A percentile compares a stretch with the other conserved stretches of the same genome.
Conservation (phyloP, 208 protist genomes). For the Leishmania amazonensis region DNA sequence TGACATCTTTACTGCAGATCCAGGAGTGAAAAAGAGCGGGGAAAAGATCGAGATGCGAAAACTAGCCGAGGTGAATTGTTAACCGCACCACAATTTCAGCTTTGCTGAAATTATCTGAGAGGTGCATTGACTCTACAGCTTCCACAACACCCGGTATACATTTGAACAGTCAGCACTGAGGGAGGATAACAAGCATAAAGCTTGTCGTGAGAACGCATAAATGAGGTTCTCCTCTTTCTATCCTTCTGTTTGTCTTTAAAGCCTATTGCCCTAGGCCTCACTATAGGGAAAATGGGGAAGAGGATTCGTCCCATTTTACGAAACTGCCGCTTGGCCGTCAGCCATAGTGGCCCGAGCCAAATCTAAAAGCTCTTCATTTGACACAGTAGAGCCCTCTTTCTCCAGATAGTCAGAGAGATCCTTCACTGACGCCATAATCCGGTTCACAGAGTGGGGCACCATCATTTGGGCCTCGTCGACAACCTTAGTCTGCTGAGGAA, state of each 20-base stretch:
- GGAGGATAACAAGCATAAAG: neutral
- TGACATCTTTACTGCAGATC: neutral
- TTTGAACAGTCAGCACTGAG: neutral
- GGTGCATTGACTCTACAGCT: neutral
- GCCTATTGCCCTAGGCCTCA: neutral
- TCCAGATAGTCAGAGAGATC: constrained; percentile 71
- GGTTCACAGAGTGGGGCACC: constrained; percentile 75
- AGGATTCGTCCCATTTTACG: neutral
- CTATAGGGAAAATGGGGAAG: neutral
- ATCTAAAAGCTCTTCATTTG: constrained; percentile 50
- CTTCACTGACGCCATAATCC: constrained; percentile 49
- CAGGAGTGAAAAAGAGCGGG: neutral
- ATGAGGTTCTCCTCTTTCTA: neutral
- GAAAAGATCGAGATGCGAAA: neutral
- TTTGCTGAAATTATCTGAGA: neutral
- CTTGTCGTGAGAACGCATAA: neutral
- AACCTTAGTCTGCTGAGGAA: constrained; percentile 78
- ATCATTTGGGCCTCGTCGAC: constrained; percentile 80
- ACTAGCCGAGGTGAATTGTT: neutral
- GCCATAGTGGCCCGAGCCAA: constrained; percentile 18
- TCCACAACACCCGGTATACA: neutral
- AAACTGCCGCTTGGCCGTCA: constrained; percentile 27
- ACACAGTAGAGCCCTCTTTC: constrained; percentile 37
- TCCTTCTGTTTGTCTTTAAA: neutral
- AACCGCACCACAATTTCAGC: neutral